Conservation (phyloP, 371 early-diverging fungal species). For the Haplosporangium sp. region DNA sequence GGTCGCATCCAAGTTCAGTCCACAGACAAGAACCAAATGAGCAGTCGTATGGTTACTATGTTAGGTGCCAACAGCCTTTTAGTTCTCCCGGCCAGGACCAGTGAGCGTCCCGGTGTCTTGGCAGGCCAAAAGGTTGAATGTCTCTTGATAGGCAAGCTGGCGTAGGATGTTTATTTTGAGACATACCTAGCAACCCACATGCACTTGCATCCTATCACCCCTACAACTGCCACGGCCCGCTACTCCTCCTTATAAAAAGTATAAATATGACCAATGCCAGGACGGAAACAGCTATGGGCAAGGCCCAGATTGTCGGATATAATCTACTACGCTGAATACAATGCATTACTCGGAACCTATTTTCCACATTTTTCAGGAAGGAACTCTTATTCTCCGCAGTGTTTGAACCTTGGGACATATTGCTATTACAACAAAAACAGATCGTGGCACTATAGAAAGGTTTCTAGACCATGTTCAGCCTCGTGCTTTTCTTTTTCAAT, state of each 20-base stretch:
- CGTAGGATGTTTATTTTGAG: background rate
- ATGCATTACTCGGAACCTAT: too few species aligned
- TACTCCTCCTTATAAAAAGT: too few species aligned
- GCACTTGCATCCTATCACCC: background rate
- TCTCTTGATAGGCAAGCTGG: conserved; percentile 46
- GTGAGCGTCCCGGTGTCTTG: conserved; percentile 6
- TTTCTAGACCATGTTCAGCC: too few species aligned
- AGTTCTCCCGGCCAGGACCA: conserved; percentile 64
- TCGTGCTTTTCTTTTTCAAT: too few species aligned
- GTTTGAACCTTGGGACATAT: conserved; percentile 14
- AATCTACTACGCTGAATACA: too few species aligned
- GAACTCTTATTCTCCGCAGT: too few species aligned
- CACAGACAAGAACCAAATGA: conserved; percentile 80
- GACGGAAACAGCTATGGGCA: too few species aligned
- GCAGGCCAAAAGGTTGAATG: conserved; percentile 47
- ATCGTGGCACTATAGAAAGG: too few species aligned
- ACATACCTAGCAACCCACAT: background rate
- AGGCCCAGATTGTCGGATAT: too few species aligned
- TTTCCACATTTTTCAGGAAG: too few species aligned
- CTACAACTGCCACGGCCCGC: background rate
- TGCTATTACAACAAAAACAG: too few species aligned
- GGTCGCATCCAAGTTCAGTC: conserved; percentile 66
- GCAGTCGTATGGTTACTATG: conserved; percentile 86
- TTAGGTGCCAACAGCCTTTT: conserved; percentile 83
- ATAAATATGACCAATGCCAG: too few species aligned